Evolutionary conservation across 805 yeast genomes (phyloP).

Genomic region (Yarrowia porcina): DNA sequence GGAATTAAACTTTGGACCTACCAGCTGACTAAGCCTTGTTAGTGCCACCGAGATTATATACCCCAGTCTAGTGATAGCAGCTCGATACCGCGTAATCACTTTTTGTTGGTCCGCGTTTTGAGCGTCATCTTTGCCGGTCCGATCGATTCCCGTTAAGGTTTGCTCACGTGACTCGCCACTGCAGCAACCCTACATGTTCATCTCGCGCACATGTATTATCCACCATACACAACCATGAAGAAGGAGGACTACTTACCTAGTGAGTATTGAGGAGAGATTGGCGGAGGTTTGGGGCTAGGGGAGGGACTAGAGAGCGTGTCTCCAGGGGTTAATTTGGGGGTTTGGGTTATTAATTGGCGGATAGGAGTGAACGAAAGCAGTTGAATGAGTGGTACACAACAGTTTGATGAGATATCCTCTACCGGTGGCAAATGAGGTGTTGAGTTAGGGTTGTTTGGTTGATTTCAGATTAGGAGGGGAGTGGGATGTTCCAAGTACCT

Average conservation of each 20-base stretch:
- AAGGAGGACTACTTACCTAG: slow-evolving; percentile 25
- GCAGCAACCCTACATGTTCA: neutral
- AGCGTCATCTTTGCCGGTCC: neutral
- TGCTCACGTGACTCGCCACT: slow-evolving; percentile 20
- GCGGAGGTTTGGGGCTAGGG: neutral
- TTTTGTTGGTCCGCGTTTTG: neutral
- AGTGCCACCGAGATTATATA: neutral
- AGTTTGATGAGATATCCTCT: too few relatives aligned
- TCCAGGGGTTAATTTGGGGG: neutral
- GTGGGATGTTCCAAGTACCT: too few relatives aligned
- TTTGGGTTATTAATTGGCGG: neutral
- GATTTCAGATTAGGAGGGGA: too few relatives aligned
- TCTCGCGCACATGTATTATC: slow-evolving; percentile 1
- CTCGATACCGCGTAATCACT: neutral
- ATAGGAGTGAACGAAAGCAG: too few relatives aligned
- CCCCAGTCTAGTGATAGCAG: neutral
- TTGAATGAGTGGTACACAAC: too few relatives aligned
- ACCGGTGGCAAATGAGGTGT: too few relatives aligned
- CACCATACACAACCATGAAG: slow-evolving; percentile 7
- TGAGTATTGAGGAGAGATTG: neutral
- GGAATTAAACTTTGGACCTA: neutral
- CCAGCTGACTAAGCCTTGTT: neutral
- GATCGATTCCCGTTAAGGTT: neutral
- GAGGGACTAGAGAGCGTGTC: neutral
- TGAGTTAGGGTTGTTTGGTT: too few relatives aligned